These are phyloP conservation scores for Tricholoma matsutake DNA, from an alignment of 768 basidiomycete species.

Conservation along the genomic window DNA sequence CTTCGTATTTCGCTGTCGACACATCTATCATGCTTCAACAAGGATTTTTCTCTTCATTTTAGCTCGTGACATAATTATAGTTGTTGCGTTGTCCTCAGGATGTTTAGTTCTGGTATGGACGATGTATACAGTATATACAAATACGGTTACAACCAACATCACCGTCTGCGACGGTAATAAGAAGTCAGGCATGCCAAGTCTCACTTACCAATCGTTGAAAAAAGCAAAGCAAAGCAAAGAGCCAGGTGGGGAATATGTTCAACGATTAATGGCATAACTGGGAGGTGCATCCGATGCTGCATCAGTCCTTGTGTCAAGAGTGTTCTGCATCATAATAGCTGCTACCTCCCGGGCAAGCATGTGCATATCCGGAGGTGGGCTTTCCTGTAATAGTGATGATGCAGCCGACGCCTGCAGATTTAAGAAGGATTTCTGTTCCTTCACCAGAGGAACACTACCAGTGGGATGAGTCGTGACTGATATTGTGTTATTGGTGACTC, in stretches of 20 bases:
- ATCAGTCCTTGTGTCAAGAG: constrained; percentile 1
- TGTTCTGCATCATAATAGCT: constrained; percentile 21
- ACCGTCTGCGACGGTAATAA: too few relatives aligned
- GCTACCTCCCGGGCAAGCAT: constrained; percentile 30
- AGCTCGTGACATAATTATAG: background rate
- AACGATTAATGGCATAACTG: constrained; percentile 7
- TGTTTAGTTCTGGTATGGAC: background rate
- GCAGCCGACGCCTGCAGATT: background rate
- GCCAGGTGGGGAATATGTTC: too few relatives aligned
- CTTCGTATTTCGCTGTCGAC: background rate
- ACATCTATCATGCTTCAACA: background rate
- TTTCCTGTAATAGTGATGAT: background rate
- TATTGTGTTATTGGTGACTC: background rate
- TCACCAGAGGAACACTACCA: background rate
- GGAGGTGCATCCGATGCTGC: constrained; percentile 14
- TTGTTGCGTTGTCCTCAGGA: background rate
- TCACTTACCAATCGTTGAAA: too few relatives aligned
- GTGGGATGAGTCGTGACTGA: background rate
- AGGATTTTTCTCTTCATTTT: background rate
- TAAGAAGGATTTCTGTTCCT: background rate
- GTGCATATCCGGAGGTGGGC: constrained; percentile 15
- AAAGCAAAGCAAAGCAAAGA: too few relatives aligned
- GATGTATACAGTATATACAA: too few relatives aligned
- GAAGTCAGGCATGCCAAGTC: too few relatives aligned
- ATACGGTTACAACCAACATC: too few relatives aligned